Evolutionary conservation across 164 flowering plant genomes (phyloP).

Genomic region (Litsea cubeba): DNA sequence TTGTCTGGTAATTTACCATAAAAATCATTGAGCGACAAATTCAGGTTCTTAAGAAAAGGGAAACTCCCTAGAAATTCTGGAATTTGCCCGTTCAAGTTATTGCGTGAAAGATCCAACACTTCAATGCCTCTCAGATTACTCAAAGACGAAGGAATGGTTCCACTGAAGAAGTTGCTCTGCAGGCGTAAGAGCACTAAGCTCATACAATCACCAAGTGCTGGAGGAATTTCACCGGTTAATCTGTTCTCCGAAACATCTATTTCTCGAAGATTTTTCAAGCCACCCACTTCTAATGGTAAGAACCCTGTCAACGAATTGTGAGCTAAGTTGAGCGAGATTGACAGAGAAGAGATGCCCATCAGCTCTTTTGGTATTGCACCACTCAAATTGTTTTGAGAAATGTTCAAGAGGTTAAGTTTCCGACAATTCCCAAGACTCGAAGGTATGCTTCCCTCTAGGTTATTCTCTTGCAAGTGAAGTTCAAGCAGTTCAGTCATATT

Average conservation of each 20-base stretch:
- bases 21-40: slow-evolving; percentile 16
- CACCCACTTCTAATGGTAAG: slow-evolving; percentile 30
- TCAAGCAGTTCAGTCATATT: slow-evolving; percentile 18
- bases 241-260: slow-evolving; percentile 27
- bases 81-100: slow-evolving; percentile 16
- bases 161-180: slow-evolving; percentile 21
- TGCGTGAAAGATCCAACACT: slow-evolving; percentile 16
- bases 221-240: slow-evolving; percentile 37
- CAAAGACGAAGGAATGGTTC: slow-evolving; percentile 22
- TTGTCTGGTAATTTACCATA: slow-evolving; percentile 8
- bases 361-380: slow-evolving; percentile 29
- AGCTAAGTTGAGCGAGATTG: slow-evolving; percentile 18
- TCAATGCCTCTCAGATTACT: slow-evolving; percentile 8
- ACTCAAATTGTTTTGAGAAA: slow-evolving; percentile 5
- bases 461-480: slow-evolving; percentile 1
- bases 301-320: slow-evolving; percentile 25
- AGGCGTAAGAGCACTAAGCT: slow-evolving; percentile 14
- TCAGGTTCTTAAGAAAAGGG: neutral
- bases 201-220: slow-evolving; percentile 15
- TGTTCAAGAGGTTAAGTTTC: neutral
- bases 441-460: slow-evolving; percentile 7
- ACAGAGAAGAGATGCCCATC: slow-evolving; percentile 14
- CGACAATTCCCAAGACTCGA: neutral
- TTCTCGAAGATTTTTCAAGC: slow-evolving; percentile 16
- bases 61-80: slow-evolving; percentile 6